Evolutionary conservation across 352 stramenopile species (phyloP), one percentile per base, ranked within the genome.

Genomic region (Phytopythium aichiense): DNA sequence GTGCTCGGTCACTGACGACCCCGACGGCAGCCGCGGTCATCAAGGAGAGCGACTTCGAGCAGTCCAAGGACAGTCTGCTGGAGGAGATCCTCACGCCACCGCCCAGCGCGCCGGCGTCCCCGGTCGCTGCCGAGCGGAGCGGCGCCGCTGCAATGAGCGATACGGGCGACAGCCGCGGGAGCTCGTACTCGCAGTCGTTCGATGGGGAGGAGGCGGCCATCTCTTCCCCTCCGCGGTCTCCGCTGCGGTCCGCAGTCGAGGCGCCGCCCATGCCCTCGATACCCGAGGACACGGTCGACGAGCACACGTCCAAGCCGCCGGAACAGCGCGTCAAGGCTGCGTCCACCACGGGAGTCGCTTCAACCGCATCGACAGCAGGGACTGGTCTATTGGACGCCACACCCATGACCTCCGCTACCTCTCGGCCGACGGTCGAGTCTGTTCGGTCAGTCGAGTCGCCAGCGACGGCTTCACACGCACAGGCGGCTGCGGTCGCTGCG

Each of bases 1-100:
- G 60, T 16, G 76, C 67, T 16, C 71, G 79, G 62, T 65, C 77
- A 7, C 73, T 84, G 56, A 79, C 73, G 16, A 42, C 82, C 18
- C 67, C 72, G 51, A 78, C 76, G 52, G 60, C 73, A 6, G 61
- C 72, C 7, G 59, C 72, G 2, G 70, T 67, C 11, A 81, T 83
- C 46, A 77, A 76, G 6, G 78, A 88, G 48, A 71, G 64, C 15
- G 78, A 88, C 38, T 90, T 88, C 43, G 81, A 90, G 58, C 81
- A 85, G 61, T 80, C 78, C 11, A 90, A 90, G 58, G 78, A 86
- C 63, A 84, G 77, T 63, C 50, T 90, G 4, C 65, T 90, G 7
- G 78, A 90, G 52, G 78, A 90, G 49, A 70, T 90, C 16, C 53
- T 88, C 16, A 49, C 53, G 0, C 65, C 77, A 2, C 66, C 74